Conservation (phyloP, 306 rosid genomes). For the Pueraria montana region DNA sequence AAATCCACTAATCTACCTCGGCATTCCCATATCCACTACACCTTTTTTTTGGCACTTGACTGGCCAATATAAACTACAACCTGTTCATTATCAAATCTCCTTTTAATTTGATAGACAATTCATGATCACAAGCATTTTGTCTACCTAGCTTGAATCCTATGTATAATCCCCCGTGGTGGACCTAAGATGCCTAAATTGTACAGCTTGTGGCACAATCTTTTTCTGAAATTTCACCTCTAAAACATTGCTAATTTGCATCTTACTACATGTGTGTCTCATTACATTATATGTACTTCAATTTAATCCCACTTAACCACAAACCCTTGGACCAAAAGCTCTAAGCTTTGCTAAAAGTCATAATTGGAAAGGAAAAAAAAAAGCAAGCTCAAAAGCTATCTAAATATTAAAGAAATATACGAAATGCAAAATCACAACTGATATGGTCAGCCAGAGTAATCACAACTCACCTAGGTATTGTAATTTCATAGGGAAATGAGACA, state of each 20-base stretch:
- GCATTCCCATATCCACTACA: too few relatives aligned
- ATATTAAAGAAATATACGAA: constrained; percentile 1
- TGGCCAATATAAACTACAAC: too few relatives aligned
- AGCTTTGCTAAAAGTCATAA: constrained; percentile 11
- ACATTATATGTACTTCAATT: constrained; percentile 29
- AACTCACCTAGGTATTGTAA: constrained; percentile 85
- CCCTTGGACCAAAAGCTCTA: background rate
- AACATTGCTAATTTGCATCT: constrained; percentile 4
- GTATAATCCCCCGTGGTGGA: too few relatives aligned
- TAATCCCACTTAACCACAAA: constrained; percentile 29
- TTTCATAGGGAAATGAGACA: constrained; percentile 85
- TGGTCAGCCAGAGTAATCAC: constrained; percentile 10
- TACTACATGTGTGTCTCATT: background rate
- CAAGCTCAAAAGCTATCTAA: background rate
- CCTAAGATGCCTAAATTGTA: background rate
- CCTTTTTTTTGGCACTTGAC: too few relatives aligned
- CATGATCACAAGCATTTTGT: too few relatives aligned
- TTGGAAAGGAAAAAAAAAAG: background rate
- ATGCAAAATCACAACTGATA: constrained; percentile 21
- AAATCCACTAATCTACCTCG: too few relatives aligned
- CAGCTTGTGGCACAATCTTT: background rate
- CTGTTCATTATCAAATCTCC: too few relatives aligned
- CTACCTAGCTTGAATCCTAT: too few relatives aligned
- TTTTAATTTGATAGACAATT: too few relatives aligned
- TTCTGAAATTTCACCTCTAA: constrained; percentile 15